Evolutionary conservation across 2,329 filamentous ascomycete genomes (phyloP).

Genomic region (Ascochyta clinopodiicola): DNA sequence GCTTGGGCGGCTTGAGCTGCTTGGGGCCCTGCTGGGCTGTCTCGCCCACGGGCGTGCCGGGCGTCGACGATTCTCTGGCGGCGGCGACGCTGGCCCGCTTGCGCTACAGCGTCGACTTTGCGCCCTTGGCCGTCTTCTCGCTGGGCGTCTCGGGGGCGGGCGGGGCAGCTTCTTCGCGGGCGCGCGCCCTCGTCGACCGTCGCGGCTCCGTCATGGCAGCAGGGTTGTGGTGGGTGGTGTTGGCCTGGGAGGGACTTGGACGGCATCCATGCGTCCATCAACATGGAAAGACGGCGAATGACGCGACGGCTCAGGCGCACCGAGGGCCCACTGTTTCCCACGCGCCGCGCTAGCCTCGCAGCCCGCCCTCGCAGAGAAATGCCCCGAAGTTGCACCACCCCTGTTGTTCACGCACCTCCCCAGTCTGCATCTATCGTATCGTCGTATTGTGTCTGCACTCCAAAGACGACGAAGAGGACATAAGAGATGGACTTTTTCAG

Average conservation of each 20-base stretch:
- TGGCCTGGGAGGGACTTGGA: not conserved
- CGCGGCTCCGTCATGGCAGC: constrained; percentile 44
- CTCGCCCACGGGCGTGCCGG: constrained; percentile 32
- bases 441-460: too few species aligned
- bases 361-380: too few species aligned
- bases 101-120: constrained; percentile 43
- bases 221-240: not conserved
- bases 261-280: not conserved
- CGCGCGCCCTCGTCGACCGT: constrained; percentile 45
- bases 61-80: constrained; percentile 32
- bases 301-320: too few species aligned
- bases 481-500: too few species aligned
- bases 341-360: too few species aligned
- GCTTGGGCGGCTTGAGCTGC: constrained; percentile 20
- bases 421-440: too few species aligned
- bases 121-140: constrained; percentile 34
- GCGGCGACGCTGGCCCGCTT: constrained; percentile 34
- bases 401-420: too few species aligned
- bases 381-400: too few species aligned
- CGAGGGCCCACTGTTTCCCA: too few species aligned
- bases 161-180: constrained; percentile 43
- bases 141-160: constrained; percentile 30
- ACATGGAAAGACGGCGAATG: too few species aligned
- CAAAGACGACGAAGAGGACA: too few species aligned
- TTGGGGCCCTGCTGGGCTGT: constrained; percentile 20